Conservation (phyloP, 1,284 basidiomycete species). For the Cutaneotrichosporon arboriforme region DNA sequence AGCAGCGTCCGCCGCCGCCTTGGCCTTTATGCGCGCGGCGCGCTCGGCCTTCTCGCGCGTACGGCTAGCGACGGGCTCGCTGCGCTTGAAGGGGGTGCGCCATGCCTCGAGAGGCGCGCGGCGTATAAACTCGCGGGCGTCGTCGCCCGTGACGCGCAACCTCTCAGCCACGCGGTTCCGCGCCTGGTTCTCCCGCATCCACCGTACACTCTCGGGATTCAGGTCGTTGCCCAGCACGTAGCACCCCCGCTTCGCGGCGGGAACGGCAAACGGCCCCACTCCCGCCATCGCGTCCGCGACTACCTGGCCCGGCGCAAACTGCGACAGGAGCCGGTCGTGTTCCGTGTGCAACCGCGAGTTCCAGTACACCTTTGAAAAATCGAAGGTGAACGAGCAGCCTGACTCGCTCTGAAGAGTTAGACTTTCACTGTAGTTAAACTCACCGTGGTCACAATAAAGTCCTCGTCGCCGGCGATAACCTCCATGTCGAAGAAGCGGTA, state of each 20-base stretch:
- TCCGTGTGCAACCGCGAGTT: conserved; percentile 91
- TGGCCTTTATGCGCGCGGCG: conserved; percentile 8
- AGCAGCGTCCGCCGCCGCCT: conserved; percentile 1
- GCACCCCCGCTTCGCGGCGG: conserved; percentile 83
- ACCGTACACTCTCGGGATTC: conserved; percentile 80
- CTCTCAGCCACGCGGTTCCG: conserved; percentile 66
- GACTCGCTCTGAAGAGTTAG: conserved; percentile 62
- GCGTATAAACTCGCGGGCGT: conserved; percentile 79
- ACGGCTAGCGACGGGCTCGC: conserved; percentile 13
- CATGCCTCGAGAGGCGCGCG: conserved; percentile 55
- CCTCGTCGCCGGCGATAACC: conserved; percentile 79
- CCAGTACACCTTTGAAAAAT: conserved; percentile 96
- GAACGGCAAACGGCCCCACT: conserved; percentile 93
- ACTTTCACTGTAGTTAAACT: conserved; percentile 22
- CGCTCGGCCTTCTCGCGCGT: conserved; percentile 29
- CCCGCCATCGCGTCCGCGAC: conserved; percentile 94
- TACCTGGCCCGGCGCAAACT: conserved; percentile 62
- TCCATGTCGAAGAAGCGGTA: conserved; percentile 98
- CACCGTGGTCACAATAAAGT: conserved; percentile 80
- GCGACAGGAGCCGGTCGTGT: conserved; percentile 76
- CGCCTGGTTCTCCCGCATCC: conserved; percentile 65
- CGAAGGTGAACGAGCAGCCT: conserved; percentile 82
- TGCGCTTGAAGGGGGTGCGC: conserved; percentile 59
- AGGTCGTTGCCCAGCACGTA: conserved; percentile 89
- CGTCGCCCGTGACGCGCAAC: conserved; percentile 67